phyloP scores from a whole-genome alignment of 257 asterid genomes.

The Apocynum venetum region DNA sequence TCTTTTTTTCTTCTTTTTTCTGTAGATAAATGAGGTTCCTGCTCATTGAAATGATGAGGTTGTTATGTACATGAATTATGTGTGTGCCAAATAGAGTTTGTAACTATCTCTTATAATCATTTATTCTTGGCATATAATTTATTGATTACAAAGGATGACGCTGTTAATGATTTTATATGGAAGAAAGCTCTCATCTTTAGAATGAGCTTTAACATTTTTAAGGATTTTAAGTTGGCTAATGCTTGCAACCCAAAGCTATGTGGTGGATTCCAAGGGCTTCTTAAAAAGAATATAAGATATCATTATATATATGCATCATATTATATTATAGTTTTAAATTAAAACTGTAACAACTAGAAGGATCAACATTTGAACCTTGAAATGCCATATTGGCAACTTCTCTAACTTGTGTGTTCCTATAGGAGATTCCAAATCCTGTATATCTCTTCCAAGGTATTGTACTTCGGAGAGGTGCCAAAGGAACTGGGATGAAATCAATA shows the following conservation, averaged over 20 bases:
- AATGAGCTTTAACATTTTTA: background rate
- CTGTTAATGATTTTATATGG: background rate
- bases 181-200: background rate
- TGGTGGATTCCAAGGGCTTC: background rate
- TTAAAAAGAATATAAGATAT: background rate
- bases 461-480: constrained; percentile 96
- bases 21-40: background rate
- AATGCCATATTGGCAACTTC: background rate
- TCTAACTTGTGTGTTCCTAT: background rate
- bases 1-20: background rate
- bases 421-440: constrained; percentile 88
- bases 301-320: background rate
- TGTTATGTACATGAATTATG: background rate
- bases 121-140: background rate
- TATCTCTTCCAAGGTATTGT: constrained; percentile 98
- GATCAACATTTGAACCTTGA: background rate
- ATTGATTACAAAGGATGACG: background rate
- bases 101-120: no score
- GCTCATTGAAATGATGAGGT: background rate
- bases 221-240: background rate
- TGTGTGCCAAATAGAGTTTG: background rate
- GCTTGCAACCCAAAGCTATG: background rate
- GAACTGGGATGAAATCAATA: constrained; percentile 99
- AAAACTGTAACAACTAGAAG: background rate
- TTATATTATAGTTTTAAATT: background rate